Evolutionary conservation across 2,329 filamentous ascomycete genomes (phyloP).

Genomic region (Fusarium xylarioides): DNA sequence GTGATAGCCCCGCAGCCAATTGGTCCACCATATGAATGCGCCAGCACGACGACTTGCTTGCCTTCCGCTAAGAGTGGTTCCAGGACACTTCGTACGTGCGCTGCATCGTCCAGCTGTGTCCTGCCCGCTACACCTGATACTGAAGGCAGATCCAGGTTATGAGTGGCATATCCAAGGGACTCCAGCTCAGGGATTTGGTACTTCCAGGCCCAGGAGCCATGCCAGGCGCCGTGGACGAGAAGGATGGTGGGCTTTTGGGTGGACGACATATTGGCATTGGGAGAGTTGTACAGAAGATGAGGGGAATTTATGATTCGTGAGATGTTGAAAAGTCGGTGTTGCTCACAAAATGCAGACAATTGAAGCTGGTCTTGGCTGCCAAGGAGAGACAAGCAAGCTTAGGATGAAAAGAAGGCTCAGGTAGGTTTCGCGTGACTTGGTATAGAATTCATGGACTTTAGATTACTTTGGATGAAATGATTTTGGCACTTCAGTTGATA

Average conservation of each 20-base stretch:
- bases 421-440: neutral
- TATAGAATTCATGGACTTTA: too few relatives aligned
- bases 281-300: accelerated
- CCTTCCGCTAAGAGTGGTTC: too few relatives aligned
- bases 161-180: neutral
- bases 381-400: neutral
- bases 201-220: neutral
- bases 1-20: too few relatives aligned
- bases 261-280: neutral
- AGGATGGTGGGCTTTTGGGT: neutral
- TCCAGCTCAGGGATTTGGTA: neutral
- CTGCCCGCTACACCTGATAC: neutral
- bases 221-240: neutral
- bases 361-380: neutral
- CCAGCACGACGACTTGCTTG: too few relatives aligned
- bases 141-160: neutral
- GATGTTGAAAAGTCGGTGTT: neutral
- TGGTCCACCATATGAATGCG: too few relatives aligned
- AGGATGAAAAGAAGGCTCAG: accelerated
- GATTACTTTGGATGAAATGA: neutral
- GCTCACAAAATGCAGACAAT: neutral
- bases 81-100: neutral
- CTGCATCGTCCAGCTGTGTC: neutral
- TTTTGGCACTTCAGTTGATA: neutral
- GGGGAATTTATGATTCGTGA: accelerated